Conservation (phyloP, 768 basidiomycete species). For the Leccinum boreale region DNA sequence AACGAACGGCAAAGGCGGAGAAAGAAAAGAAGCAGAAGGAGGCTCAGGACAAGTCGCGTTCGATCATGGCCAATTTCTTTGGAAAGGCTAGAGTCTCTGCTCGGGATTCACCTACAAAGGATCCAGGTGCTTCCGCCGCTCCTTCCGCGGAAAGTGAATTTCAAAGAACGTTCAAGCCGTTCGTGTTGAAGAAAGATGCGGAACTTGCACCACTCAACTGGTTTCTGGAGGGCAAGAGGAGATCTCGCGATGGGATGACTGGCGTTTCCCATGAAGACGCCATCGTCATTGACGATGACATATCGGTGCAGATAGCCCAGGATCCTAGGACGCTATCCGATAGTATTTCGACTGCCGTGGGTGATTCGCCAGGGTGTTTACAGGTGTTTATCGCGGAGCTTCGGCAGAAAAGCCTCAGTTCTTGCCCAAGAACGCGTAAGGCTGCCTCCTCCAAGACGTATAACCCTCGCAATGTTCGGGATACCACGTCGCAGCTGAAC, state of each 20-base stretch:
- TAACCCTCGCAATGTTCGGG: slow-evolving; percentile 38
- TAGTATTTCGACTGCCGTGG: background rate
- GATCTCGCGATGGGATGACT: slow-evolving; percentile 17
- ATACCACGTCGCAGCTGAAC: slow-evolving; percentile 58
- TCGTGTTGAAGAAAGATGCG: slow-evolving; percentile 72
- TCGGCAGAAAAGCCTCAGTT: slow-evolving; percentile 28
- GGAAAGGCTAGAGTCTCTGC: slow-evolving; percentile 49
- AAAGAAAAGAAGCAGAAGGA: slow-evolving; percentile 71
- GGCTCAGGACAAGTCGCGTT: slow-evolving; percentile 68
- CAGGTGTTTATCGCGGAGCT: slow-evolving; percentile 23
- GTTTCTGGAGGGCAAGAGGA: slow-evolving; percentile 43
- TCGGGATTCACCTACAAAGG: slow-evolving; percentile 23
- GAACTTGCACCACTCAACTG: slow-evolving; percentile 71
- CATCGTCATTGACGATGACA: slow-evolving; percentile 56
- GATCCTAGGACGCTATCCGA: slow-evolving; percentile 7
- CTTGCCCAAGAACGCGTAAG: slow-evolving; percentile 16
- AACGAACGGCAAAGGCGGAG: slow-evolving; percentile 64
- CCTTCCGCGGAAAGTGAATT: slow-evolving; percentile 60
- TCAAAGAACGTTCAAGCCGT: slow-evolving; percentile 73
- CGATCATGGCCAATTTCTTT: slow-evolving; percentile 78
- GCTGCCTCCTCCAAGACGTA: slow-evolving; percentile 28
- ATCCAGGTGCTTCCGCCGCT: slow-evolving; percentile 23
- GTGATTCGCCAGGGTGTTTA: slow-evolving; percentile 8
- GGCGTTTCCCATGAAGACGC: slow-evolving; percentile 38
- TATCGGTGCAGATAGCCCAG: slow-evolving; percentile 9